Base-by-base conservation (phyloP, 2,329 filamentous ascomycete genomes). In the Fusarium sublunatum region DNA sequence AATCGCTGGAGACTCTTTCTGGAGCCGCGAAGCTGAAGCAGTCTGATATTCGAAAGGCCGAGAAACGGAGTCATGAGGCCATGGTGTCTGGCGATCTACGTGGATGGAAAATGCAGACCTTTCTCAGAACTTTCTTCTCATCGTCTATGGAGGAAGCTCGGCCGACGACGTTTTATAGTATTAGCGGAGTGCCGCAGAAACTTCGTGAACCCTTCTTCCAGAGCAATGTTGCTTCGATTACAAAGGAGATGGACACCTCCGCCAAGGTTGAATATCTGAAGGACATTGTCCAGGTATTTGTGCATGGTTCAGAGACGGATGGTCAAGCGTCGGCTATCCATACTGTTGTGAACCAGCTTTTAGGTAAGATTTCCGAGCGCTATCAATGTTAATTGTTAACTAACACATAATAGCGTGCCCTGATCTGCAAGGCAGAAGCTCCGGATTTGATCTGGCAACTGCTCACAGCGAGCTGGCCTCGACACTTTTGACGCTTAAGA, bases 41-140 rank as follows among this genome's bases (percentile, higher is more conserved):
- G 13, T 72, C 74, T 3, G 65, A 75, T 9, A 49, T 74, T 11
- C 71, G 72, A 25, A 76, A 75, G 44, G 69, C 80, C 6, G 77
- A 78, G 45, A 74, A 75, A 53, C 63, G 71, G 42, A 77, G 74
- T 44, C 67, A 65, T 28, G 53, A 73, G 22, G 72, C 73, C 1
- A 76, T 80, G 68, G 41, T 68, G 6, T 58, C 68, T 5, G 78
- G 77, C 1, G 73, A 78, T 26, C 29, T 79, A 12, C 70, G 73
- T 28, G 81, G 79, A 6, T 84, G 82, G 82, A 78, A 78, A 60
- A 64, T 82, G 26, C 76, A 79, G 50, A 77, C 74, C 4, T 81
- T 84, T 50, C 64, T 84, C 8, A 73, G 74, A 6, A 77, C 69
- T 5, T 73, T 78, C 45, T 73, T 81, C 22, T 67, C 73, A 1